Evolutionary conservation across 2,329 filamentous ascomycete species (phyloP), one percentile per base, ranked within the genome.

Genomic region (Hypocreales sp.): DNA sequence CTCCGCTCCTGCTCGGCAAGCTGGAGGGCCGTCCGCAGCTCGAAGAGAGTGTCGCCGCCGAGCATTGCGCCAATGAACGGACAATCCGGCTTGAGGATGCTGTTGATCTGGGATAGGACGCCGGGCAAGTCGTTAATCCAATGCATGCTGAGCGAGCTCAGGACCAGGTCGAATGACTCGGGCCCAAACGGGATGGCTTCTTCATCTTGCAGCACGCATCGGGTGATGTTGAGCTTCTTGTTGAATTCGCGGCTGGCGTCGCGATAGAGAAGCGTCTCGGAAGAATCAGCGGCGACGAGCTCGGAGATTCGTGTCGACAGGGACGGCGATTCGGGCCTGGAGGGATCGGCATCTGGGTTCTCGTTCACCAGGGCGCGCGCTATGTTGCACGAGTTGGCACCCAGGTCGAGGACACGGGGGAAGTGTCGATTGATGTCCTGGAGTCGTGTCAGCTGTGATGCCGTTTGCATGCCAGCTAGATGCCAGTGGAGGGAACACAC

Each of bases 121-220:
- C 79, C 80, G 0, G 90, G 90, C 5, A 98, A 69, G 50, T 98
- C 83, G 50, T 98, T 98, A 61, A 94, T 79, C 90, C 90, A 98
- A 55, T 98, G 90, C 48, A 98, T 62, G 31, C 79, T 86, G 32
- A 93, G 58, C 30, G 79, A 92, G 47, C 82, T 92, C 35, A 98
- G 60, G 8, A 94, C 81, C 5, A 92, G 72, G 48, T 95, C 86
- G 50, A 94, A 95, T 4, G 76, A 72, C 37, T 74, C 68, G 5
- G 79, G 58, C 25, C 70, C 69, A 48, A 77, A 94, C 0, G 83
- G 82, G 0, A 94, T 58, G 3, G 69, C 66, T 29, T 87, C 82
- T 27, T 79, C 72, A 37, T 79, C 70, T 1, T 67, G 55, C n/a
- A 94, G 60, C 5, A 93, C 73, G 22, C 81, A 64, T 12, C 86